Evolutionary conservation across 2,329 filamentous ascomycete species (phyloP), one percentile per base, ranked within the genome.

Genomic region (Ambrosiella beaveri): DNA sequence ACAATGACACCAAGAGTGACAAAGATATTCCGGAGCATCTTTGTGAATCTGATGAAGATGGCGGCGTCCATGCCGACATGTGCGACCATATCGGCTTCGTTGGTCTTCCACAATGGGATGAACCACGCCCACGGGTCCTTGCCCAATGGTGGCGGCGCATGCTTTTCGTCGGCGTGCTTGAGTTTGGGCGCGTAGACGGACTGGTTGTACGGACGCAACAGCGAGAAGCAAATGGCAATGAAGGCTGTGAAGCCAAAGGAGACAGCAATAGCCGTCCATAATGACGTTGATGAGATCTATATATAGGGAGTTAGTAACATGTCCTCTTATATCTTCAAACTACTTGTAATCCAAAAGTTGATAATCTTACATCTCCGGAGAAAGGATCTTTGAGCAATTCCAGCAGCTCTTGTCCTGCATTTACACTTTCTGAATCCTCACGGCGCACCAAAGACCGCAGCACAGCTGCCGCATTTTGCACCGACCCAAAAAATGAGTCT

Each of bases 21-120:
- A 67, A 97, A 95, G 62, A 97, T 86, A 68, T 95, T 93, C 61
- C 93, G 83, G 66, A 87, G 87, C 93, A 98, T 97, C 63, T 83
- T 79, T 54, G 84, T 80, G 65, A 96, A 90, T 56, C 91, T 84
- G 63, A 98, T 74, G 68, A 98, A 97, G 53, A 98, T 73, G 7
- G 86, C 85, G 7, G 90, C 93, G 70, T 98, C 93, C 73, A 98
- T 75, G 54, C 93, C 93, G 44, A 95, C 83, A 64, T 85, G 82
- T n/a, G 85, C 78, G 27, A 95, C 77, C 62, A 96, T 71, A 12
- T 86, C 78, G 58, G 81, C 73, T 72, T 98, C 93, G 61, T 80
- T 83, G 12, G 86, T 91, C 61, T 76, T 80, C 70, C 89, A 76
- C 38, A 98, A 73, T 0, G 91, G 90, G 17, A 75, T 74, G 38